Base-by-base conservation (phyloP, 2,329 filamentous ascomycete species). In the Helotiales sp. region DNA sequence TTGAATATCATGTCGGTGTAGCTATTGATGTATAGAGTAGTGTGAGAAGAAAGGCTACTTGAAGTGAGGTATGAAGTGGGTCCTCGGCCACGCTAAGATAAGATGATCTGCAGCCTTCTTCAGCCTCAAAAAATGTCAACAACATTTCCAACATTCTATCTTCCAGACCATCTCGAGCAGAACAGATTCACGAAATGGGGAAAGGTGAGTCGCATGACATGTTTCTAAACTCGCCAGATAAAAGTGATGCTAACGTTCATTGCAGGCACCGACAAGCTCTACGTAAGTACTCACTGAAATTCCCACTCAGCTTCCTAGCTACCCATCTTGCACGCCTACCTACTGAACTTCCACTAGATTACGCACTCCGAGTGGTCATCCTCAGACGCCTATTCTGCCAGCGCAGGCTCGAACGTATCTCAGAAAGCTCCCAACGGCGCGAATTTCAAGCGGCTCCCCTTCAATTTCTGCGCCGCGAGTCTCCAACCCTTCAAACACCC, bases 311-410 rank as follows among this genome's bases (percentile, higher is more conserved):
- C 33, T 22, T 27, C 34, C 17, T 38, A n/a, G 12, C 19, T 31
- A 4, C 10, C 13, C 44, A 25, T 10, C 15, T 40, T 38, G n/a
- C 31, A 42, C 6, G 17, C n/a, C 17, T 29, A 2, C 29, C 40
- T 31, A n/a, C 52, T 57, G 38, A 58, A 42, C 13, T 49, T 33
- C 27, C 33, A 19, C 24, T 80, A 86, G 82, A 99, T 99, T 70
- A 99, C 95, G 55, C 96, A 99, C 77, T 96, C 91, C 38, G 95
- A 99, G 80, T 99, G 95, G 95, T 88, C 91, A 7, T 96, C 92
- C 5, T 86, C 88, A 48, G 93, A 97, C 74, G 87, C 91, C 58
- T 97, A 90, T 75, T 89, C 90, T 30, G 91, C 92, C 65, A 93
- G 87, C 71, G 87, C 83, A 27, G 89, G 89, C 67, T 81, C 87